phyloP scores from a whole-genome alignment of 306 rosid genomes.

The Acacia acuminata region DNA sequence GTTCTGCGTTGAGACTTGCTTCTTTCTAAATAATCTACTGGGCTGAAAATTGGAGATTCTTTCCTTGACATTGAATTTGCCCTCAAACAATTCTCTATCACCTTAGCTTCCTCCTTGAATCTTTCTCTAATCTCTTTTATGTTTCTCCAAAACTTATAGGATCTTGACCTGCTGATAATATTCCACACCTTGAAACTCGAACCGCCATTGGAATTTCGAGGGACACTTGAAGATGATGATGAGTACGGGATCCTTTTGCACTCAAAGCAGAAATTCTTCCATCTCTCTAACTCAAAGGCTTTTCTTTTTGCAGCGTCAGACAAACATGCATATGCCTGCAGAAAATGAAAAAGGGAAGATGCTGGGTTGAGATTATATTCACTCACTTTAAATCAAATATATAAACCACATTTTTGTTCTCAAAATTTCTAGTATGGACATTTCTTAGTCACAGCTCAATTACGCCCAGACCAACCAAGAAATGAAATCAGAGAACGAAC shows the following conservation, averaged over 20 bases:
- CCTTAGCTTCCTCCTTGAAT: constrained; percentile 75
- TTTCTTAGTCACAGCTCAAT: neutral
- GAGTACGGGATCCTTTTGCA: constrained; percentile 67
- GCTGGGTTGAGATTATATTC: neutral
- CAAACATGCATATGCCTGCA: constrained; percentile 76
- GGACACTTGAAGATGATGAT: constrained; percentile 20
- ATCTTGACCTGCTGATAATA: constrained; percentile 37
- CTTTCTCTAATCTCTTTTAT: constrained; percentile 63
- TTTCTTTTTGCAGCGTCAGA: constrained; percentile 63
- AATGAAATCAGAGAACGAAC: constrained; percentile 42
- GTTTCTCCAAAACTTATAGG: constrained; percentile 47
- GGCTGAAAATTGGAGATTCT: constrained; percentile 51
- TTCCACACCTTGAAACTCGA: constrained; percentile 42
- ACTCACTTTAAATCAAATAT: neutral
- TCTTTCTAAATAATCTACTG: constrained; percentile 31
- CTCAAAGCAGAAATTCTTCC: constrained; percentile 61
- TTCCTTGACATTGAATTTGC: constrained; percentile 48
- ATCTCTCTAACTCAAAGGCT: constrained; percentile 65
- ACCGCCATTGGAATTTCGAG: constrained; percentile 35
- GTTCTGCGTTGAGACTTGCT: constrained; percentile 29
- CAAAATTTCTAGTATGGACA: neutral
- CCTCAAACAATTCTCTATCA: constrained; percentile 74
- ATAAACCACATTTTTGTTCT: neutral
- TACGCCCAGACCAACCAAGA: neutral
- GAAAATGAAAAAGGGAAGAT: neutral